Evolutionary conservation across 257 asterid genomes (phyloP).

Genomic region (Capsicum pubescens): DNA sequence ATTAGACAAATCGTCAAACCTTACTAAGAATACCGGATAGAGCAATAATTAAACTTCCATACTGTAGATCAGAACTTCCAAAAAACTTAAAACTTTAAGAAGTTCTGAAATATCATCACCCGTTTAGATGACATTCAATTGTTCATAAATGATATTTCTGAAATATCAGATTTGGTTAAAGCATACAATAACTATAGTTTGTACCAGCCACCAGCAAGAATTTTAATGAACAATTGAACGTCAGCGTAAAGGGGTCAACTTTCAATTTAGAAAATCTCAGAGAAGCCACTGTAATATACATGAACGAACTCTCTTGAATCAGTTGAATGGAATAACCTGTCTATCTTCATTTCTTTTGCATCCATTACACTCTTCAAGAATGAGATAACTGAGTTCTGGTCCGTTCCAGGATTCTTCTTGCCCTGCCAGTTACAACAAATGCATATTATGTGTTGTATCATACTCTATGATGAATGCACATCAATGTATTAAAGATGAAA

Average conservation of each 20-base stretch:
- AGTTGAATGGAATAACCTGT: slow-evolving; percentile 53
- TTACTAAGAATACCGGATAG: neutral
- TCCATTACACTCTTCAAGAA: slow-evolving; percentile 74
- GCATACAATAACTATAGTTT: neutral
- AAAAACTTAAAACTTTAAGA: neutral
- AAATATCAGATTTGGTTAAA: neutral
- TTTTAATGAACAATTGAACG: neutral
- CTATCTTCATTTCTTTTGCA: slow-evolving; percentile 88
- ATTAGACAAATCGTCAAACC: neutral
- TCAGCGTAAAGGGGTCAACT: neutral
- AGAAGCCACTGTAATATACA: neutral
- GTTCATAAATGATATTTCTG: neutral
- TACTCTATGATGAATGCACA: neutral
- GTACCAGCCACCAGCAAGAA: neutral
- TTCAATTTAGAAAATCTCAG: neutral
- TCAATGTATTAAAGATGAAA: neutral
- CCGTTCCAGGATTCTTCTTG: slow-evolving; percentile 89
- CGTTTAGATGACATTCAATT: no score
- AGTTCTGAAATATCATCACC: neutral
- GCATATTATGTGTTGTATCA: neutral
- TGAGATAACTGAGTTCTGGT: slow-evolving; percentile 63
- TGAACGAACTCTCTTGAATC: neutral
- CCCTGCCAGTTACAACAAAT: slow-evolving; percentile 58
- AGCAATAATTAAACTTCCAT: neutral
- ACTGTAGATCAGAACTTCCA: neutral